These are phyloP conservation scores for Galeopsis tetrahit DNA, from an alignment of 257 asterid genomes.

Conservation along the genomic window DNA sequence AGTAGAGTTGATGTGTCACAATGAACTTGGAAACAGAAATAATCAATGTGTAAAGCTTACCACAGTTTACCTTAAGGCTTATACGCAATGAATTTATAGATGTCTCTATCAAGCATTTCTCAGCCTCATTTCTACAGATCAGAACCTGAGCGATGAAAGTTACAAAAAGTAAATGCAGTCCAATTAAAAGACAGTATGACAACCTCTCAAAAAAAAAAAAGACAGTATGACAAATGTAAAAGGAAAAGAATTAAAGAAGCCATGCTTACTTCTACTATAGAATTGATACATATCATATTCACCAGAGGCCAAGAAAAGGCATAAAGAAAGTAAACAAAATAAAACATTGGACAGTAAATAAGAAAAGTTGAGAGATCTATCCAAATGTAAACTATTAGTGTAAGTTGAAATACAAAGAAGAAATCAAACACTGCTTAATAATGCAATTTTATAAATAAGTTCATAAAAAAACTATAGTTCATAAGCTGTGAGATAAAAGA, in stretches of 20 bases:
- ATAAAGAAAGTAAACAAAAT: conserved; percentile 7
- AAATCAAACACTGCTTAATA: background rate
- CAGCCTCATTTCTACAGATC: conserved; percentile 95
- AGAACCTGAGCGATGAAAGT: conserved; percentile 63
- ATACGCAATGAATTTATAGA: conserved; percentile 94
- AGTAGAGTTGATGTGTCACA: conserved; percentile 18
- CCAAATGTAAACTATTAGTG: background rate
- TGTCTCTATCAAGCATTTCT: conserved; percentile 97
- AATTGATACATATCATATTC: background rate
- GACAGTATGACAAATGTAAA: conserved; percentile 16
- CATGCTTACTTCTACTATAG: conserved; percentile 12
- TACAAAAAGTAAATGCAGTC: conserved; percentile 28
- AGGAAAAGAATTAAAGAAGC: background rate
- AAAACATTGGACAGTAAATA: background rate
- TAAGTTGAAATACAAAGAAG: background rate
- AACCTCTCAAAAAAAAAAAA: too few species aligned
- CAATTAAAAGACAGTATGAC: conserved; percentile 22
- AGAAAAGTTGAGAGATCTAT: background rate
- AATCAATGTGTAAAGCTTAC: conserved; percentile 27
- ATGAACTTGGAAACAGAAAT: conserved; percentile 13
- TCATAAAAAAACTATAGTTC: conserved; percentile 17
- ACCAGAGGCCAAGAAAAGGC: background rate
- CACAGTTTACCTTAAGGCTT: conserved; percentile 84
- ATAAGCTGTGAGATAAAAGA: background rate
- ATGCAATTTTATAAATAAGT: background rate